Conservation (phyloP, 768 basidiomycete genomes). For the Sutorius australiensis region DNA sequence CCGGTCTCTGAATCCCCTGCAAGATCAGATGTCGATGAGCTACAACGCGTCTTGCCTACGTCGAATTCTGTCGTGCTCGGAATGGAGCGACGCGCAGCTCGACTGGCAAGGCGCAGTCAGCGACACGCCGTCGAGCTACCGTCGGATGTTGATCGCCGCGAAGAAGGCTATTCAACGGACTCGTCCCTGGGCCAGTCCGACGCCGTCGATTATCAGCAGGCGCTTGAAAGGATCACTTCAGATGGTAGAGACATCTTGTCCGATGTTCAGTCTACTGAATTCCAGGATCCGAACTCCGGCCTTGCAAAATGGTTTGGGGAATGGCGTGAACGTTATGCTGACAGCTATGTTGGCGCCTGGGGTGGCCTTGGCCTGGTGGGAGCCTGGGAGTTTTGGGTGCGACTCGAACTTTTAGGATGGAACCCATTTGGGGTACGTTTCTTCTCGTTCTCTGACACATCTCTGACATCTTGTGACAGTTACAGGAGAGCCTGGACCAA, state of each 20-base stretch:
- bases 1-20: conserved; percentile 35
- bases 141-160: conserved; percentile 30
- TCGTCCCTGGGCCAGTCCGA: conserved; percentile 65
- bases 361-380: conserved; percentile 83
- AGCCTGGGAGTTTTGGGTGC: conserved; percentile 94
- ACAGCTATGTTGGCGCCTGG: conserved; percentile 85
- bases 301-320: conserved; percentile 58
- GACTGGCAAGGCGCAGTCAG: conserved; percentile 50
- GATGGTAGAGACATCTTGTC: conserved; percentile 59
- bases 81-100: conserved; percentile 55
- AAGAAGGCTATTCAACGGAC: conserved; percentile 90
- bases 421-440: conserved; percentile 71
- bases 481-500: conserved; percentile 65
- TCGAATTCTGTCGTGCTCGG: conserved; percentile 44
- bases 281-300: conserved; percentile 73
- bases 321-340: conserved; percentile 75
- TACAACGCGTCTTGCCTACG: conserved; percentile 49
- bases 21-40: conserved; percentile 52
- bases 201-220: conserved; percentile 61
- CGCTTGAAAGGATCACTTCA: conserved; percentile 49
- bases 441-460: neutral
- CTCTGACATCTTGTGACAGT: conserved; percentile 12
- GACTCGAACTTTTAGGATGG: conserved; percentile 85
- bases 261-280: conserved; percentile 84
- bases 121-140: conserved; percentile 35